Evolutionary conservation across 1,284 basidiomycete genomes (phyloP), one percentile per base, ranked within the genome.

Genomic region (Meripilus lineatus): DNA sequence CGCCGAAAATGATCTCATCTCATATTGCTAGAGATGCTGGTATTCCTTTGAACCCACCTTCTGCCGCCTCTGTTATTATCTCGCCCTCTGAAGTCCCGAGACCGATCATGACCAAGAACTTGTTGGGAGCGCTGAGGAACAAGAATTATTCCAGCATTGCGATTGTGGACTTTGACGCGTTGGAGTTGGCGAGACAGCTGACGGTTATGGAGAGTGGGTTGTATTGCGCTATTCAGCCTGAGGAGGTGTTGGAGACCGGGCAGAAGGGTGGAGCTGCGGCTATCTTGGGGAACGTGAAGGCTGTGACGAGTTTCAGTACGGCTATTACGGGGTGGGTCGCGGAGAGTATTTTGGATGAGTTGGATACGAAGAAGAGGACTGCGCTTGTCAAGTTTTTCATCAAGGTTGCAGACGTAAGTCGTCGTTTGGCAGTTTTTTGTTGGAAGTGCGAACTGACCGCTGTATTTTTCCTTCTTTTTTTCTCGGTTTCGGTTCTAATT

Each of bases 281-380:
- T 8, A 14, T 32, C 14, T 7, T 4, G 8, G 40, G 40, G 4
- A 91, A 84, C 55, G 80, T 90, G 45, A 89, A 81, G 62, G 88
- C 89, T 14, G 84, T 96, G 52, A 89, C 88, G 43, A 85, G 85
- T 13, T 69, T 96, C 60, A 95, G 91, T 59, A 98, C 94, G 18
- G 82, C 86, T 42, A 84, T 93, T 52, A 98, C 93, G 1, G 90
- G 93, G 5, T 98, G 95, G 93, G 91, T 98, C 6, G 86, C 91
- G 11, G 93, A 97, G 67, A 85, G 85, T 52, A 93, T 99, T 52
- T 65, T 99, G 40, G 82, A 84, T 51, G 93, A 98, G 65, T 77
- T 74, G 40, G 94, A 98, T 65, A 75, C 84, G 52, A 95, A 94
- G 78, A 91, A 86, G 65, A 75, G 96, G 42, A 88, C 88, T 11